Percentiles rank a stretch among this genome's conserved stretches.
These are phyloP conservation scores for Dryas integrifolia DNA, from an alignment of 331 rosid genomes.

Conservation along the genomic window DNA sequence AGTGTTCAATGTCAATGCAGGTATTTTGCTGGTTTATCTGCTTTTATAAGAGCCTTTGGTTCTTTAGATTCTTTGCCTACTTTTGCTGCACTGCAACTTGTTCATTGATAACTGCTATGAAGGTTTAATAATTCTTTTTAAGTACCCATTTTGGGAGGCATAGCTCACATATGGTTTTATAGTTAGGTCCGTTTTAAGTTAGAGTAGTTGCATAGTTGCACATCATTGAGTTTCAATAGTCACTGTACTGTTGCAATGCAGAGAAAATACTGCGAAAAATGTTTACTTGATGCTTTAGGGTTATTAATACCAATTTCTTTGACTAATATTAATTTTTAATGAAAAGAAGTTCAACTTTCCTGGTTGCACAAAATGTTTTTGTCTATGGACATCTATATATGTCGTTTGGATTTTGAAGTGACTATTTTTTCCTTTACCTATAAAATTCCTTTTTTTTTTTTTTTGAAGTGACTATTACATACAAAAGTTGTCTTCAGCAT, in stretches of 20 bases:
- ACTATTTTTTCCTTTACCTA: neutral
- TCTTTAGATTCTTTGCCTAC: slow-evolving; percentile 3
- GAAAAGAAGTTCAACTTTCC: too few species aligned
- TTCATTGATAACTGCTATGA: neutral
- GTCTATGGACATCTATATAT: neutral
- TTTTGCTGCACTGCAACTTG: neutral
- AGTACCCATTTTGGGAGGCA: neutral
- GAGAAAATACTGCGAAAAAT: too few species aligned
- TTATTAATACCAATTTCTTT: too few species aligned
- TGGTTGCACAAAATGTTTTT: neutral
- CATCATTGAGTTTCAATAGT: neutral
- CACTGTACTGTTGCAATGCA: too few species aligned
- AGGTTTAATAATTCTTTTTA: neutral
- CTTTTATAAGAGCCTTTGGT: neutral
- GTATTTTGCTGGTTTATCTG: slow-evolving; percentile 37
- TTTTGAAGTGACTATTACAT: neutral
- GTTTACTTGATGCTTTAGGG: too few species aligned
- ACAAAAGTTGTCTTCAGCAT: neutral
- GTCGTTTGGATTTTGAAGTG: neutral
- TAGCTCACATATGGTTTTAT: neutral
- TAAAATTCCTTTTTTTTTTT: neutral
- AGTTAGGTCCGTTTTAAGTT: neutral
- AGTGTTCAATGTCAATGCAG: slow-evolving; percentile 82
- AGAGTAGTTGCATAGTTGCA: slow-evolving; percentile 1
- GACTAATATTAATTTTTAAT: too few species aligned